phyloP scores from a whole-genome alignment of 2,329 filamentous ascomycete genomes.

The Fusarium multiceps region DNA sequence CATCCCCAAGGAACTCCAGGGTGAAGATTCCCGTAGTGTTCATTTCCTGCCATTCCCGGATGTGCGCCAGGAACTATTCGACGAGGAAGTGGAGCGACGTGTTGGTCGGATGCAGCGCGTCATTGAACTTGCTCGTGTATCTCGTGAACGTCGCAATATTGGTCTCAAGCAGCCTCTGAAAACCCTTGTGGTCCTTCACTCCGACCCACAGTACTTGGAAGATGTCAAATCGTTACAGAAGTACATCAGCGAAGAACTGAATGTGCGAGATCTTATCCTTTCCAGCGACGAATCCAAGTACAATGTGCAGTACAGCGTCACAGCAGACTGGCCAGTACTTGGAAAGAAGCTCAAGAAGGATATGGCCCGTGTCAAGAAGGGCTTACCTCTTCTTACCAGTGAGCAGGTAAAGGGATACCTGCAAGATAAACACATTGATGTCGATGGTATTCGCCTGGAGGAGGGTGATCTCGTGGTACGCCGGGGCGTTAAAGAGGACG shows the following conservation, averaged over 20 bases:
- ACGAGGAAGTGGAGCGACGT: constrained; percentile 84
- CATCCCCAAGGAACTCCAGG: constrained; percentile 77
- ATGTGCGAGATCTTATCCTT: constrained; percentile 85
- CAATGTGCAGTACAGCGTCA: constrained; percentile 90
- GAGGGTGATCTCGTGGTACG: constrained; percentile 83
- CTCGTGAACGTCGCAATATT: constrained; percentile 84
- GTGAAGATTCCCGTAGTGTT: constrained; percentile 83
- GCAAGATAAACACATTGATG: constrained; percentile 76
- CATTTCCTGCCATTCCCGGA: constrained; percentile 94
- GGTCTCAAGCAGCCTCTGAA: constrained; percentile 92
- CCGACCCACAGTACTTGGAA: constrained; percentile 82
- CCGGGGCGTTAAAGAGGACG: constrained; percentile 79
- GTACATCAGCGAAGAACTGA: constrained; percentile 94
- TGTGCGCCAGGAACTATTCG: constrained; percentile 88
- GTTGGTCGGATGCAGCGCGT: constrained; percentile 94
- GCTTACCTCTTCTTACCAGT: constrained; percentile 80
- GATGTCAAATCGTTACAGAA: constrained; percentile 86
- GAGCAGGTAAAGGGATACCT: constrained; percentile 85
- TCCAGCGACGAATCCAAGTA: constrained; percentile 90
- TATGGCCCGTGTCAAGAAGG: constrained; percentile 89
- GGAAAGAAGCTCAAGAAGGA: constrained; percentile 99
- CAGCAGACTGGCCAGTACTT: constrained; percentile 91
- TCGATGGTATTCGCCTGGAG: constrained; percentile 87
- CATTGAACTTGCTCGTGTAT: constrained; percentile 89
- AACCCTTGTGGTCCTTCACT: constrained; percentile 88